A percentile compares a stretch with the other conserved stretches of the same genome.
Conservation (phyloP, 371 early-diverging fungal species). For the Mucor racemosus region DNA sequence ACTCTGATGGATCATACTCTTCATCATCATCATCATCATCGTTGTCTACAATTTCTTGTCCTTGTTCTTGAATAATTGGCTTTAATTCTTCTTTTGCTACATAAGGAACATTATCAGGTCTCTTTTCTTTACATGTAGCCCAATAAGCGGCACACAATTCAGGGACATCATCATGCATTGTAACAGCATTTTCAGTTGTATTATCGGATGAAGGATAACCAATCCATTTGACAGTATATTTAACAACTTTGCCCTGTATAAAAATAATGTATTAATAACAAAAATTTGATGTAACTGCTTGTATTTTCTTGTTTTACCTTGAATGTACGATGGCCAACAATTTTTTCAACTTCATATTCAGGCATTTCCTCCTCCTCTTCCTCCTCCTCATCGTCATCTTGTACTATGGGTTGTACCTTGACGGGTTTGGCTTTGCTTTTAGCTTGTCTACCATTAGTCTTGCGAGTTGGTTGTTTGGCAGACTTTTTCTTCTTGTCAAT, state of each 20-base stretch:
- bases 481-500: neutral
- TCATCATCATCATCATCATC: too few species aligned
- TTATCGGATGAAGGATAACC: slow-evolving; percentile 26
- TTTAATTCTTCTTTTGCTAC: neutral
- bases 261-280: too few species aligned
- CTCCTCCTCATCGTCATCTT: too few species aligned
- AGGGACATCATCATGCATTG: slow-evolving; percentile 35
- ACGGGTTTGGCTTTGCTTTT: neutral
- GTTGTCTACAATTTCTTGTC: neutral
- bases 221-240: slow-evolving; percentile 31
- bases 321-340: slow-evolving; percentile 15
- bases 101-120: slow-evolving; percentile 24
- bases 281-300: too few species aligned
- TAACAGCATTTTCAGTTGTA: slow-evolving; percentile 32
- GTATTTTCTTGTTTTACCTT: too few species aligned
- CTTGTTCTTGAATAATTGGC: neutral
- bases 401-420: too few species aligned
- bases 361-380: neutral
- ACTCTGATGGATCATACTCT: too few species aligned
- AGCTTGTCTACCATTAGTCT: neutral
- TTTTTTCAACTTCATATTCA: slow-evolving; percentile 23
- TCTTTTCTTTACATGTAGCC: slow-evolving; percentile 8
- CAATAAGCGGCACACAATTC: slow-evolving; percentile 38
- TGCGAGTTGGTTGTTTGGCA: neutral
- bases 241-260: slow-evolving; percentile 25